phyloP scores from a whole-genome alignment of 441 rosid species.

The Codiaeum variegatum region DNA sequence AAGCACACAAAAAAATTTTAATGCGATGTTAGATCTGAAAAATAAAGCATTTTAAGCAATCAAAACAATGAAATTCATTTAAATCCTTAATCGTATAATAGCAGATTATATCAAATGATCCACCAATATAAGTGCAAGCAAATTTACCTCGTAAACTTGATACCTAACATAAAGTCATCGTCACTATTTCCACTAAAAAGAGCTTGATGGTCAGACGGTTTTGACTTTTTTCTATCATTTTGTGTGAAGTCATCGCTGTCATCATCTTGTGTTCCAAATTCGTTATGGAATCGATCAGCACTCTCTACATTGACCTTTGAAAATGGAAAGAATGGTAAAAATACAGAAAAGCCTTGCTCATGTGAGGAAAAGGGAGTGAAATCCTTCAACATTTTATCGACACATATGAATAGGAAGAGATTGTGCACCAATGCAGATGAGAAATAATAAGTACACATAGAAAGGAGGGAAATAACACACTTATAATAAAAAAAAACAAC shows the following conservation, averaged over 20 bases:
- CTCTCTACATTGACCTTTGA: conserved; percentile 78
- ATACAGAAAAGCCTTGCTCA: background rate
- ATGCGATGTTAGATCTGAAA: background rate
- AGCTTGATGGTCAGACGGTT: conserved; percentile 77
- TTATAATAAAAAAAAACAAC: background rate
- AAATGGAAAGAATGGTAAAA: conserved; percentile 18
- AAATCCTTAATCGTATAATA: background rate
- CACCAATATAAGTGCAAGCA: conserved; percentile 3
- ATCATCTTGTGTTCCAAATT: conserved; percentile 70
- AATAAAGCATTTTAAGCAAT: background rate
- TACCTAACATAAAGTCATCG: conserved; percentile 82
- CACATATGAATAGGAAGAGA: background rate
- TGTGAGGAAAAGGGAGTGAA: background rate
- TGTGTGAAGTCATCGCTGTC: conserved; percentile 33
- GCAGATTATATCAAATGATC: background rate
- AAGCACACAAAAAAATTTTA: background rate
- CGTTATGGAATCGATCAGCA: conserved; percentile 63
- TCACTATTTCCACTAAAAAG: conserved; percentile 74
- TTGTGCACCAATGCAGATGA: background rate
- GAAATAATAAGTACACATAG: background rate
- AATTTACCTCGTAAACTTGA: conserved; percentile 82
- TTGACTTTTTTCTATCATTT: conserved; percentile 34
- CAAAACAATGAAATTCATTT: background rate
- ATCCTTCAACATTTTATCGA: background rate
- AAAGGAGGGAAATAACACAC: background rate